Conservation (phyloP, 2,329 filamentous ascomycete genomes). For the Penicillium sp. region DNA sequence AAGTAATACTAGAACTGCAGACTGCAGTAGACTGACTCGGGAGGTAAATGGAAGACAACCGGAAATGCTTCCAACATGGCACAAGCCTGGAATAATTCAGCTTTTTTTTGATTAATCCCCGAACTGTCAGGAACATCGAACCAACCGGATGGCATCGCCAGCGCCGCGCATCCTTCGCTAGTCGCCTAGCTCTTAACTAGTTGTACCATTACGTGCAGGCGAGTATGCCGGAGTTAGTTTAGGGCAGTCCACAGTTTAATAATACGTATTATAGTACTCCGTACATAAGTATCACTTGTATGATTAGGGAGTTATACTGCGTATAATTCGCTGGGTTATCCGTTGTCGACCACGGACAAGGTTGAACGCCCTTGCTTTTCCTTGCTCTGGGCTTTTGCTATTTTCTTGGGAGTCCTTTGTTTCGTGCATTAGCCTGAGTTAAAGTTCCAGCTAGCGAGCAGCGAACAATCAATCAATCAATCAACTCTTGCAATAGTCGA, state of each 20-base stretch:
- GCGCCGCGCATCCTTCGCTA: slow-evolving; percentile 6
- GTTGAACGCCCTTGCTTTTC: background rate
- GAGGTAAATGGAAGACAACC: background rate
- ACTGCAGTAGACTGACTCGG: no score
- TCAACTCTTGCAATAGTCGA: background rate
- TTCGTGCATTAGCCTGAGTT: background rate
- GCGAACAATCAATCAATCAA: no score
- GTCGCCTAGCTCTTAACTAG: background rate
- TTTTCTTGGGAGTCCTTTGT: background rate
- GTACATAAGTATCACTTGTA: no score
- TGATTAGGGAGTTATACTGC: no score
- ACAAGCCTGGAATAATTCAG: no score
- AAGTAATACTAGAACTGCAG: no score
- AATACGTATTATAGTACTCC: background rate
- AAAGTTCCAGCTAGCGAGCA: background rate
- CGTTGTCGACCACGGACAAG: no score
- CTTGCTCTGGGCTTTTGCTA: background rate
- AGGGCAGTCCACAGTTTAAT: background rate
- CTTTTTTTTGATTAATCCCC: background rate
- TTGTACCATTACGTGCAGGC: no score
- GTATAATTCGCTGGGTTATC: background rate
- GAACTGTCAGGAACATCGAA: slow-evolving; percentile 4
- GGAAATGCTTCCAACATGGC: background rate
- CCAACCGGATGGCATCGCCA: slow-evolving; percentile 7
- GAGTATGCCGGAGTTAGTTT: no score